Base-by-base conservation (phyloP, 257 asterid species). In the Lycium barbarum region DNA sequence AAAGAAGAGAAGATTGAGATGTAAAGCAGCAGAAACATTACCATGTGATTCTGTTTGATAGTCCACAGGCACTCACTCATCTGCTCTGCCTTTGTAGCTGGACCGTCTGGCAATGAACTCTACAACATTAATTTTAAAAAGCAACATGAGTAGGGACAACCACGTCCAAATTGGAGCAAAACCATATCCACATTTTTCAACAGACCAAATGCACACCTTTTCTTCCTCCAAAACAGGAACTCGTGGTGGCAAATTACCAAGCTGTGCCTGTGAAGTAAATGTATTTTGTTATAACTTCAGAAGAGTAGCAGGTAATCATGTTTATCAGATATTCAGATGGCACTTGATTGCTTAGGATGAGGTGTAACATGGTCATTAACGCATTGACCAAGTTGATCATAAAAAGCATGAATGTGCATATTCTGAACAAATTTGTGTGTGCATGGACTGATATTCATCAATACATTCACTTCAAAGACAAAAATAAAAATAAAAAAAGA, bases 21-120 rank as follows among this genome's bases (percentile, higher is more conserved):
- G 10, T 33, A 66, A 66, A 66, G 12, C 2, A 40, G 51, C 22
- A 67, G 76, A 67, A 70, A 17, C 11, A 83, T 84, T 89, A 96
- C 98, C 97, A 90, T 92, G 89, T 93, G 93, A 83, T 62, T 93
- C 86, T 94, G 99, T 87, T 97, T 93, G 59, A 97, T 93, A 63
- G 90, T 88, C 85, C 96, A 88, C 45, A 97, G 84, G 90, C 98
- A 95, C 92, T 95, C 98, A 84, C 98, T 92, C 98, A 97, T 94
- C 84, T 88, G 95, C 88, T 94, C 98, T 55, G 93, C 89, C 89
- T 91, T 95, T 70, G 98, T 91, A 85, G 97, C 99, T 84, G 97
- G 98, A 81, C 93, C 90, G 86, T 93, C 81, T 55, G 98, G 96
- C 85, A 97, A 85, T 55, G 87, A 93, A n/a, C n/a, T n/a, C n/a